Percentiles rank a stretch among this genome's conserved stretches.
Conservation (phyloP, 2,329 filamentous ascomycete species). For the Fusarium chaquense region DNA sequence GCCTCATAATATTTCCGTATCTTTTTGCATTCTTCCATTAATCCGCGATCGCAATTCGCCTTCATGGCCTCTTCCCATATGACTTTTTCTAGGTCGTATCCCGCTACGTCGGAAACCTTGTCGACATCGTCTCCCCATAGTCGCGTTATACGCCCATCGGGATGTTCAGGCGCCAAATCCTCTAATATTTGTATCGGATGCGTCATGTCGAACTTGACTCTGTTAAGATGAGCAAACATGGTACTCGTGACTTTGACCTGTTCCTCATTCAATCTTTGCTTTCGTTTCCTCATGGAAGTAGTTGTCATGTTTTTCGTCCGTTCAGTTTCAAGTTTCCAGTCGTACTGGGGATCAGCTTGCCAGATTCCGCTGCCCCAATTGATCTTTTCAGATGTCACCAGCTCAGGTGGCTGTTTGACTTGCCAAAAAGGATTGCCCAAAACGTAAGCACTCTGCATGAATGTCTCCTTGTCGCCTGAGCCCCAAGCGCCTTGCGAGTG, state of each 20-base stretch:
- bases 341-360: constrained; percentile 44
- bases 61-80: constrained; percentile 45
- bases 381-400: constrained; percentile 26
- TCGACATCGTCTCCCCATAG: constrained; percentile 38
- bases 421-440: constrained; percentile 40
- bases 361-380: constrained; percentile 45
- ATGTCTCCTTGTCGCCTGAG: constrained; percentile 45
- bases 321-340: constrained; percentile 28
- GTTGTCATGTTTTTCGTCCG: neutral
- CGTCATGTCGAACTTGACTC: constrained; percentile 42
- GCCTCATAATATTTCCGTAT: constrained; percentile 40
- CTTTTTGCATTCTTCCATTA: constrained; percentile 41
- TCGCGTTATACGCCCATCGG: constrained; percentile 23
- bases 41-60: constrained; percentile 29
- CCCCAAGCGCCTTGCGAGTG: constrained; percentile 47
- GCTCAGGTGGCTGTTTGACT: constrained; percentile 23
- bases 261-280: neutral
- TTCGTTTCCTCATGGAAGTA: neutral
- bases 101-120: constrained; percentile 27
- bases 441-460: constrained; percentile 37
- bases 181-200: constrained; percentile 22
- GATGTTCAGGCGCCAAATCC: constrained; percentile 16
- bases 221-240: constrained; percentile 45
- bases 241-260: constrained; percentile 23
- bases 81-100: constrained; percentile 42